These are phyloP conservation scores for Ustilago sp. DNA, from an alignment of 1,284 basidiomycete species.

Conservation along the genomic window DNA sequence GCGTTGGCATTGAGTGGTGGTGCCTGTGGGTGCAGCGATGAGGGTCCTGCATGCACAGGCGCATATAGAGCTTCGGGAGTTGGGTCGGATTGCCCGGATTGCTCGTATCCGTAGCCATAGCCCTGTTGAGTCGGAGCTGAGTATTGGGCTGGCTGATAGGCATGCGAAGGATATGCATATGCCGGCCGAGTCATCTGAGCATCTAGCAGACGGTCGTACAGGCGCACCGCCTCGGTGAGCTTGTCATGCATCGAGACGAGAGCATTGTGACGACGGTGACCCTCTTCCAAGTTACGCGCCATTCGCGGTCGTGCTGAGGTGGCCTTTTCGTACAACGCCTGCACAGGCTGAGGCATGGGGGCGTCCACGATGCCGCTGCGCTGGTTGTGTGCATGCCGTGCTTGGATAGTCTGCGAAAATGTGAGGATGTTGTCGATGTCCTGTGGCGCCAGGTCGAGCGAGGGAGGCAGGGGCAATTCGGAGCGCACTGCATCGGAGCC, in stretches of 20 bases:
- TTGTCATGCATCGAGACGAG: constrained; percentile 93
- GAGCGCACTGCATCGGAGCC: constrained; percentile 7
- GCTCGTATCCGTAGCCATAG: constrained; percentile 31
- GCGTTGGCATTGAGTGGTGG: constrained; percentile 6
- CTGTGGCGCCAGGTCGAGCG: constrained; percentile 59
- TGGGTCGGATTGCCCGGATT: constrained; percentile 11
- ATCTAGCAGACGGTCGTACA: constrained; percentile 88
- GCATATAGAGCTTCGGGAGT: constrained; percentile 13
- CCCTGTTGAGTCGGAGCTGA: constrained; percentile 5
- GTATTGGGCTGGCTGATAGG: constrained; percentile 15
- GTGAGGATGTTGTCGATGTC: constrained; percentile 67
- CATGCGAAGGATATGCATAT: constrained; percentile 22
- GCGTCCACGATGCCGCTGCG: constrained; percentile 42
- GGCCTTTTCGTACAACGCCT: constrained; percentile 84
- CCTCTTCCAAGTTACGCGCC: constrained; percentile 85
- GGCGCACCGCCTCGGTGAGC: constrained; percentile 86
- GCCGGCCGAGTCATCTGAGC: constrained; percentile 75
- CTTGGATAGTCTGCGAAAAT: constrained; percentile 62
- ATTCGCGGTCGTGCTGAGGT: constrained; percentile 83
- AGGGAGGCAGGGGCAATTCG: constrained; percentile 54
- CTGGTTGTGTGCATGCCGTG: constrained; percentile 51
- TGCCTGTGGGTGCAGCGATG: constrained; percentile 28
- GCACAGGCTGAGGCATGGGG: constrained; percentile 39
- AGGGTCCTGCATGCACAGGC: constrained; percentile 12
- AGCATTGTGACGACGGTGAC: constrained; percentile 85